These are phyloP conservation scores for Parmelia sp. DNA, from an alignment of 495 filamentous ascomycete species.

Conservation along the genomic window DNA sequence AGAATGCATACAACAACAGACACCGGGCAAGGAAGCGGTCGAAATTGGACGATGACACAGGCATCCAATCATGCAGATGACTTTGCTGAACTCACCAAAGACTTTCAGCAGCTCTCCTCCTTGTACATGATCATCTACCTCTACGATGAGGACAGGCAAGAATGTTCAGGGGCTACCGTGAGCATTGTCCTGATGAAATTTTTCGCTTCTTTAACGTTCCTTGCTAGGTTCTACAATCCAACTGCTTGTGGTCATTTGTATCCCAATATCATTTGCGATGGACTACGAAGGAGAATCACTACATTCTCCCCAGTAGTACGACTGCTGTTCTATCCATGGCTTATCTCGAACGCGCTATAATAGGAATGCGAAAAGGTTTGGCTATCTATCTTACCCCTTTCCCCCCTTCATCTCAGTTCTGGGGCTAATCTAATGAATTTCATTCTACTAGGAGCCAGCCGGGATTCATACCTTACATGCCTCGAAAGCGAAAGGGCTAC, in stretches of 20 bases:
- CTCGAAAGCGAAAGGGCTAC: background rate
- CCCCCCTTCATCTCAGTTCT: background rate
- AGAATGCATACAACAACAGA: background rate
- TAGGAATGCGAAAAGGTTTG: background rate
- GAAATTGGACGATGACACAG: background rate
- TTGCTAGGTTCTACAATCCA: background rate
- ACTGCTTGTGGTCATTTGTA: constrained; percentile 5
- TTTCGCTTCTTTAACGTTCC: background rate
- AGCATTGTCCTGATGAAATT: background rate
- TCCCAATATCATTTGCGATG: background rate
- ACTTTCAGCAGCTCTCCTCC: background rate
- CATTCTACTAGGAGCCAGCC: background rate
- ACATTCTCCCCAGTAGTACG: background rate
- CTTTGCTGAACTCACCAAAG: background rate
- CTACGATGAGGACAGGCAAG: background rate
- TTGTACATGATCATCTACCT: background rate
- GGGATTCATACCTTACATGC: background rate
- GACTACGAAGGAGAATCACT: background rate
- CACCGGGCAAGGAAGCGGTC: background rate
- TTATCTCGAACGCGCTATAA: background rate
- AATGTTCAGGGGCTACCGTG: background rate
- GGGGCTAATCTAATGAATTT: background rate
- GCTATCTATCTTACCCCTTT: background rate
- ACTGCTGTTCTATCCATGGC: background rate
- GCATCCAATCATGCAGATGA: background rate